Evolutionary conservation across 2,329 filamentous ascomycete genomes (phyloP), one percentile per base, ranked within the genome.

Genomic region (Venturia oleaginea): DNA sequence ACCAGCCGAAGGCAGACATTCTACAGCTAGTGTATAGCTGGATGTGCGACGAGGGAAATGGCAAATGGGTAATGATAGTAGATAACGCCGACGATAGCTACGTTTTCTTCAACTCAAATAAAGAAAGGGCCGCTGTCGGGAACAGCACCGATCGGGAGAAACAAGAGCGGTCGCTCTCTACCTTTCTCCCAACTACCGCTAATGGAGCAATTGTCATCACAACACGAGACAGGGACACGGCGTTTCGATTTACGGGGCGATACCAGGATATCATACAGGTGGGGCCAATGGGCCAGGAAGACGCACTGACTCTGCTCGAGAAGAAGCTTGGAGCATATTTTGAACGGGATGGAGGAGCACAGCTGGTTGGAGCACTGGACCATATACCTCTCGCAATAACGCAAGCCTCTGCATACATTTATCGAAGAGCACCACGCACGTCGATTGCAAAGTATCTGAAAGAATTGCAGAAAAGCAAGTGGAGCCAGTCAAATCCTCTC

Each of bases 361-460:
- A 67, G 37, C 68, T 72, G 0, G 65, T 61, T n/a, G 34, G 62
- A 2, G 68, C 68, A 19, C 71, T 76, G 0, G 73, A 74, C 0
- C 68, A 63, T 61, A 72, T 75, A 63, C 74, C 73, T 32, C 71
- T 76, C 30, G 73, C 73, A 0, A 72, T 76, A 19, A 64, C 66
- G 3, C 72, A 76, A 61, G 74, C 74, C 5, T 70, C 71, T 32
- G 69, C 71, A 5, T 76, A 74, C 62, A 76, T 77, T 57, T 42
- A 10, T 11, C 4, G 65, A 30, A 7, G 46, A 42, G 46, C 34
- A 22, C 61, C 67, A 2, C 48, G 10, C 22, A 62, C 22, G 22
- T 61, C 66, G 2, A 42, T 66, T n/a, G 13, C 15, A 32, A n/a
- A 64, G 19, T 67, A 66, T 43, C 24, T 57, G 6, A 19, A 30